phyloP scores from a whole-genome alignment of 345 rosid genomes.

The Geranium brycei region DNA sequence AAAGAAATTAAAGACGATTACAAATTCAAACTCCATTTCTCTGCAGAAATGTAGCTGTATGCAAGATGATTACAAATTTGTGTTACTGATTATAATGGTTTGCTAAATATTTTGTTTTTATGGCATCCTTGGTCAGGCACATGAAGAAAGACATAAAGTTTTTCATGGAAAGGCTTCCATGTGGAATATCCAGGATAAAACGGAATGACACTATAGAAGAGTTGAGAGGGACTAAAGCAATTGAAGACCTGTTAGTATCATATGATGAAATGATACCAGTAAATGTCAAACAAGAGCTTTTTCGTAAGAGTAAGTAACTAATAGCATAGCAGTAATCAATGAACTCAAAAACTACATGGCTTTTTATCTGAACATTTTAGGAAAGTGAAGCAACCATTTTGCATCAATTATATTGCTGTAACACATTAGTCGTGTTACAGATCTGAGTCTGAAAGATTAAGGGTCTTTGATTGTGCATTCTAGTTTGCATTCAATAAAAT shows the following conservation, averaged over 20 bases:
- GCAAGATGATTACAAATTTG: background rate
- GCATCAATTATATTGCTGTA: too few relatives aligned
- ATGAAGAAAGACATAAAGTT: constrained; percentile 40
- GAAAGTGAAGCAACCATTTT: too few relatives aligned
- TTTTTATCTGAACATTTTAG: background rate
- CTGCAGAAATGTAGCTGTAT: too few relatives aligned
- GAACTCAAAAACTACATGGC: background rate
- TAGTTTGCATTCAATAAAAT: too few relatives aligned
- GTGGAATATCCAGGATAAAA: constrained; percentile 39
- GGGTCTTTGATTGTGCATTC: too few relatives aligned
- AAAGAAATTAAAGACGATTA: too few relatives aligned
- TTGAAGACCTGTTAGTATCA: constrained; percentile 9
- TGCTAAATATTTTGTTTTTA: background rate
- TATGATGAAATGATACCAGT: constrained; percentile 56
- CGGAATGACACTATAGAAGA: constrained; percentile 27
- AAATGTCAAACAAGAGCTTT: constrained; percentile 5
- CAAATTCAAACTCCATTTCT: too few relatives aligned
- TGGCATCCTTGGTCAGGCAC: constrained; percentile 23
- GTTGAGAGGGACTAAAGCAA: constrained; percentile 23
- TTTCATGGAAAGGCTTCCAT: constrained; percentile 36
- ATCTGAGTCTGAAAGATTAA: background rate
- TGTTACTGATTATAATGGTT: background rate
- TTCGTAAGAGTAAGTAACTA: constrained; percentile 19
- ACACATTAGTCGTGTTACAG: background rate
- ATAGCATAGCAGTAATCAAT: background rate